Percentiles rank a stretch among this genome's conserved stretches.
Evolutionary conservation across 2,329 filamentous ascomycete species (phyloP).

Genomic region (Penicillium expansum): DNA sequence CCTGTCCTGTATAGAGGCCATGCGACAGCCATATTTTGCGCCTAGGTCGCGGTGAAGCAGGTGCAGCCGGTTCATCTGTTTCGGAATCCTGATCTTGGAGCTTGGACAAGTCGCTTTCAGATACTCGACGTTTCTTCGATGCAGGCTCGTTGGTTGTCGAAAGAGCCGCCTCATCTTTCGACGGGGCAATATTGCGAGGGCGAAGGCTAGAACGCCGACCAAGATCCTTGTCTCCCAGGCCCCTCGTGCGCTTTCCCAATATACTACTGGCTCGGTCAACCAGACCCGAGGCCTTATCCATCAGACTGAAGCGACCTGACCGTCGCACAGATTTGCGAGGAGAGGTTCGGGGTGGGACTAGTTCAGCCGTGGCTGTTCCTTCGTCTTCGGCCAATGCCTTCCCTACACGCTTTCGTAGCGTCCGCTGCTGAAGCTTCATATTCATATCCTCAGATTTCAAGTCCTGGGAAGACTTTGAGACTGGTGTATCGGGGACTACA

Average conservation of each 20-base stretch:
- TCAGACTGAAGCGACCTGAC: constrained; percentile 45
- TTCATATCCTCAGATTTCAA: constrained; percentile 22
- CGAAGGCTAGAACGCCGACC: constrained; percentile 56
- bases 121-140: constrained; percentile 45
- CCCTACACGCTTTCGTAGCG: constrained; percentile 33
- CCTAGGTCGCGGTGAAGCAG: constrained; percentile 33
- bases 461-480: constrained; percentile 37
- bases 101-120: constrained; percentile 35
- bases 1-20: constrained; percentile 84
- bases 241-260: constrained; percentile 61
- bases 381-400: constrained; percentile 29
- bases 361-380: constrained; percentile 24
- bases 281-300: constrained; percentile 47
- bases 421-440: constrained; percentile 29
- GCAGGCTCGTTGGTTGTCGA: constrained; percentile 24
- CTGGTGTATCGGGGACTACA: constrained; percentile 34
- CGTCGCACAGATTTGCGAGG: constrained; percentile 34
- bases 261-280: constrained; percentile 50
- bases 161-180: constrained; percentile 24
- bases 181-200: constrained; percentile 42
- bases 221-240: constrained; percentile 58
- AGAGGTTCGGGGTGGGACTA: constrained; percentile 21
- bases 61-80: constrained; percentile 20
- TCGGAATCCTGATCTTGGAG: constrained; percentile 17
- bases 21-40: constrained; percentile 76